Evolutionary conservation across 768 basidiomycete genomes (phyloP).

Genomic region (Lenzites betulinus): DNA sequence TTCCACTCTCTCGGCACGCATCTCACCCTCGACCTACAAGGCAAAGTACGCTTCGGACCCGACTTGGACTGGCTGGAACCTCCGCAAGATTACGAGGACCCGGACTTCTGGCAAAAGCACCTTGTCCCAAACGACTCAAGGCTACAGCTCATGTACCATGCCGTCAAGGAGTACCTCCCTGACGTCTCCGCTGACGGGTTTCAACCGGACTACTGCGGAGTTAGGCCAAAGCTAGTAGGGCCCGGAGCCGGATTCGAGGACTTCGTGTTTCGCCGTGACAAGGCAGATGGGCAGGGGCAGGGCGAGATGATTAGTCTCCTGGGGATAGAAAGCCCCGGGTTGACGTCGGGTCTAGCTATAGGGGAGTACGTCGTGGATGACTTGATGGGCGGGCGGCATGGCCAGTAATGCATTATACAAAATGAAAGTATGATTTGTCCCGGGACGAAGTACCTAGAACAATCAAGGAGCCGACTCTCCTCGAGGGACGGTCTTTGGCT

Average conservation of each 20-base stretch:
- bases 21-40: slow-evolving; percentile 82
- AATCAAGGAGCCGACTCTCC: slow-evolving; percentile 29
- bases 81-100: slow-evolving; percentile 43
- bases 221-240: slow-evolving; percentile 84
- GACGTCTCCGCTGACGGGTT: slow-evolving; percentile 59
- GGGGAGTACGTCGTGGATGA: slow-evolving; percentile 80
- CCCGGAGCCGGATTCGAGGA: slow-evolving; percentile 81
- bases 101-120: slow-evolving; percentile 76
- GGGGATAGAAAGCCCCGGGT: slow-evolving; percentile 91
- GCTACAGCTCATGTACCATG: slow-evolving; percentile 64
- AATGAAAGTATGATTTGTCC: not conserved
- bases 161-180: slow-evolving; percentile 77
- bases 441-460: slow-evolving; percentile 5
- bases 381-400: slow-evolving; percentile 38
- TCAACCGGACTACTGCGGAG: slow-evolving; percentile 80
- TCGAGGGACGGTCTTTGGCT: slow-evolving; percentile 67
- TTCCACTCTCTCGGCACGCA: slow-evolving; percentile 93
- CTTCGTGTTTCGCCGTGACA: slow-evolving; percentile 72
- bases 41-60: slow-evolving; percentile 88
- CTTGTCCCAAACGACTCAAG: slow-evolving; percentile 65
- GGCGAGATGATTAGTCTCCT: slow-evolving; percentile 73
- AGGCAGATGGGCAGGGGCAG: slow-evolving; percentile 36
- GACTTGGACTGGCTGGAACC: slow-evolving; percentile 87
- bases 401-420: too few species aligned
- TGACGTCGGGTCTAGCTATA: slow-evolving; percentile 86